Conservation (phyloP, 345 rosid genomes). For the Eucalyptus grandis region DNA sequence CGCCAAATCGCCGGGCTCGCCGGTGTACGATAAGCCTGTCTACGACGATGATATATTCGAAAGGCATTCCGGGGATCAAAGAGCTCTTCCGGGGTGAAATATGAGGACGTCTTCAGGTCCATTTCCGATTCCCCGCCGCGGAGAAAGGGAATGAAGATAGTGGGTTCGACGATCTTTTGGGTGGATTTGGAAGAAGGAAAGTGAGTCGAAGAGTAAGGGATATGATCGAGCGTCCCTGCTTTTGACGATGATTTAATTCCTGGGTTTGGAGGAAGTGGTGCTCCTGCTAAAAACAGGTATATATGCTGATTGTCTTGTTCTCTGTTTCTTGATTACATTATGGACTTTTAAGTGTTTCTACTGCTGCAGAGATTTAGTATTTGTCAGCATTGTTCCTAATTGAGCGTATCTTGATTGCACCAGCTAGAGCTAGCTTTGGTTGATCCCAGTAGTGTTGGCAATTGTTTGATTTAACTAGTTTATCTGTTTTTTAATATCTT, state of each 20-base stretch:
- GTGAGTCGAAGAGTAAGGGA: constrained; percentile 3
- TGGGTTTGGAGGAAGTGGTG: constrained; percentile 30
- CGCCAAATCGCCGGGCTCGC: constrained; percentile 8
- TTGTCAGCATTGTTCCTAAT: background rate
- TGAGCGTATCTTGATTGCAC: background rate
- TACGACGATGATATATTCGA: constrained; percentile 37
- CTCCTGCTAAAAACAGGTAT: constrained; percentile 1
- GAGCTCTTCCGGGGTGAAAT: constrained; percentile 6
- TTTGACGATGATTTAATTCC: constrained; percentile 21
- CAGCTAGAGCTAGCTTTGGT: background rate
- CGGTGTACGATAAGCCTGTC: constrained; percentile 34
- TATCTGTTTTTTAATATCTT: background rate
- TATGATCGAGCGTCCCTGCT: constrained; percentile 4
- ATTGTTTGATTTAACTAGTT: background rate
- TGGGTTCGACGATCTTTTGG: constrained; percentile 27
- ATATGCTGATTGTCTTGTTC: background rate
- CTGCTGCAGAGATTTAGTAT: background rate
- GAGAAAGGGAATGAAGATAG: background rate
- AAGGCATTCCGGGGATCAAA: constrained; percentile 31
- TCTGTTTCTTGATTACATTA: background rate
- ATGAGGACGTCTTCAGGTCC: constrained; percentile 13
- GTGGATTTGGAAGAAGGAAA: constrained; percentile 15
- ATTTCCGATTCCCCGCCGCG: background rate
- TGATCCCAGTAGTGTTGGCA: background rate
- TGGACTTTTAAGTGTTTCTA: background rate